Base-by-base conservation (phyloP, 139 green algal genomes). In the Micromonas pusilla region DNA sequence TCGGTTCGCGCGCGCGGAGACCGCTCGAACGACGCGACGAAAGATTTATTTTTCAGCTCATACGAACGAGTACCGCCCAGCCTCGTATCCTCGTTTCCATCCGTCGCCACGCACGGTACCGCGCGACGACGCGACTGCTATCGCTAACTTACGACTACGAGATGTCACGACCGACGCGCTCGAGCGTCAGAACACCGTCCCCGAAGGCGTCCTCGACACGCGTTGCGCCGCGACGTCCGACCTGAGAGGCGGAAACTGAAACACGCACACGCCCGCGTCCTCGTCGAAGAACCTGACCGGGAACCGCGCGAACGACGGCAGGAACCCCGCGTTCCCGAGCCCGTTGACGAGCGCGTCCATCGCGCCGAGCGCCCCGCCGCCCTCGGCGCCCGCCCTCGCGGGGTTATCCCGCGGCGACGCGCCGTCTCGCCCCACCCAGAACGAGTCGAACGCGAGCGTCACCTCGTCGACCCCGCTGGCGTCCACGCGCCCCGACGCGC, bases 221-320 rank as follows among this genome's bases (percentile, higher is more conserved):
- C 25, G 13, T 13, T 36, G 6, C 31, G 66, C 66, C 16, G 66
- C 66, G 33, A 75, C 62, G 6, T 75, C 62, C 1, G 37, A 64
- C 30, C n/a, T 28, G 37, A 75, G 38, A 0, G 68, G 68, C 68
- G 68, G 68, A 62, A 75, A 75, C 53, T 62, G 2, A 62, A 75
- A 75, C 0, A 75, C 37, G 37, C 31, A 38, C 26, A 62, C 21
- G 4, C 65, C 65, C 23, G 4, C 30, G 20, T 75, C 25, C 1
- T 31, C 68, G 37, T 62, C 38, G 38, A 62, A 75, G 38, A 63
- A 75, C 23, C 37, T 23, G 34, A 75, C 68, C 26, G 68, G 68
- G 30, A 75, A 75, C 37, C 4, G 21, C 2, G 37, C 68, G 2
- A 75, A 64, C 3, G 21, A n/a, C 16, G 52, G 34, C 20, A 75